Percentiles rank a stretch among this genome's conserved stretches.
phyloP scores from a whole-genome alignment of 495 filamentous ascomycete genomes.

The Parmelia sp. region DNA sequence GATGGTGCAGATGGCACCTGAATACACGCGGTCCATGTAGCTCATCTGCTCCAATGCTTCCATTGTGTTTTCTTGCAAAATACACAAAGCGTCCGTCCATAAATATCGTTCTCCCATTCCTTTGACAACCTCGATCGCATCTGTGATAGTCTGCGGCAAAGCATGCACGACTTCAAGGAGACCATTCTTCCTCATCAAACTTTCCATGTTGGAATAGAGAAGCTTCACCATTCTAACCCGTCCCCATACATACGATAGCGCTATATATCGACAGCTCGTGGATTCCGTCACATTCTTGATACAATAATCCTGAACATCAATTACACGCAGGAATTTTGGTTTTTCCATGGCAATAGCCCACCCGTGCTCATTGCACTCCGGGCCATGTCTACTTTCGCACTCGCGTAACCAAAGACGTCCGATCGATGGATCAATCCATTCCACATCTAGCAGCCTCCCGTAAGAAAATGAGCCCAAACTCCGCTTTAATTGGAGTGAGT shows the following conservation, averaged over 20 bases:
- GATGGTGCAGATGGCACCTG: constrained; percentile 4
- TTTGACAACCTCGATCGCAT: constrained; percentile 16
- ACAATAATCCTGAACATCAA: constrained; percentile 10
- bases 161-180: not conserved
- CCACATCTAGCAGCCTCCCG: constrained; percentile 2
- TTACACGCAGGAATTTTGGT: constrained; percentile 7
- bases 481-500: not conserved
- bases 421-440: constrained; percentile 8
- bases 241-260: constrained; percentile 12
- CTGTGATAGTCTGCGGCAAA: constrained; percentile 3
- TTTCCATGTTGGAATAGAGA: constrained; percentile 6
- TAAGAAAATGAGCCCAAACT: constrained; percentile 7
- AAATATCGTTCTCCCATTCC: constrained; percentile 10
- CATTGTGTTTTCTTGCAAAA: constrained; percentile 5
- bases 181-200: not conserved
- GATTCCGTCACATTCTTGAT: constrained; percentile 5
- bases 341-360: constrained; percentile 12
- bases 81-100: constrained; percentile 16
- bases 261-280: constrained; percentile 4
- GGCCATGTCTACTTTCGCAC: constrained; percentile 8
- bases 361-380: constrained; percentile 5
- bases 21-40: constrained; percentile 9
- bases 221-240: constrained; percentile 4
- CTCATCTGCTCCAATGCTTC: constrained; percentile 1
- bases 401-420: constrained; percentile 5